Conservation (phyloP, 2,329 filamentous ascomycete genomes). For the Coniochaeta ligniaria region DNA sequence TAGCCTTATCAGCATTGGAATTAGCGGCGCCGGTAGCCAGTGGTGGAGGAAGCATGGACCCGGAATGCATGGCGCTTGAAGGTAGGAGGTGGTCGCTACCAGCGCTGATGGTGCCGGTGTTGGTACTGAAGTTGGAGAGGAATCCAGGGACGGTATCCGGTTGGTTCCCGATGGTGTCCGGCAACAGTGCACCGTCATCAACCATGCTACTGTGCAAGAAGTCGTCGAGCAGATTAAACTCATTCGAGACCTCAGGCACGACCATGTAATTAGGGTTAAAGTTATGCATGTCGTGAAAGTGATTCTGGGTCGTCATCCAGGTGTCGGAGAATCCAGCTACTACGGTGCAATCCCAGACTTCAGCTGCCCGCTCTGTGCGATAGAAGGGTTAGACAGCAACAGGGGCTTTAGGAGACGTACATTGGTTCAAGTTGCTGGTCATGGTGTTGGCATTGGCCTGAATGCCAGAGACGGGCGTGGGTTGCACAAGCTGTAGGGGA, state of each 20-base stretch:
- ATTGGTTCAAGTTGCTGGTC: conserved; percentile 60
- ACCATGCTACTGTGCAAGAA: conserved; percentile 88
- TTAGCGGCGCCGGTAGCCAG: conserved; percentile 12
- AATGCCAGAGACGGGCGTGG: conserved; percentile 59
- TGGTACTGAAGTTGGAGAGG: conserved; percentile 27
- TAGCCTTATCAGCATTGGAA: conserved; percentile 37
- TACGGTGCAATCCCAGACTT: conserved; percentile 26
- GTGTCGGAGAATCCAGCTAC: conserved; percentile 76
- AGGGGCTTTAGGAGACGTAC: conserved; percentile 47
- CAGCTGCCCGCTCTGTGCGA: conserved; percentile 11
- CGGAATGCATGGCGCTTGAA: conserved; percentile 26
- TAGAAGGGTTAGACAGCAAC: conserved; percentile 3
- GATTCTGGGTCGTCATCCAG: conserved; percentile 72
- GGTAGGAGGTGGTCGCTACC: conserved; percentile 16
- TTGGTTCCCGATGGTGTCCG: conserved; percentile 50
- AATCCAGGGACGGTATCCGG: conserved; percentile 43
- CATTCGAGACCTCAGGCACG: conserved; percentile 81
- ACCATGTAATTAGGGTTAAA: conserved; percentile 95
- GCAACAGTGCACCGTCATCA: conserved; percentile 69
- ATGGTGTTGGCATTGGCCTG: conserved; percentile 53
- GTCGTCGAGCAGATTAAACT: conserved; percentile 95
- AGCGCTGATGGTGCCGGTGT: conserved; percentile 22
- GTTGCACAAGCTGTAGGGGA: conserved; percentile 64
- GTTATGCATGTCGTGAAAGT: conserved; percentile 90
- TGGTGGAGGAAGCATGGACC: conserved; percentile 39